Base-by-base conservation (phyloP, 306 rosid genomes). In the Ziziphus jujuba region DNA sequence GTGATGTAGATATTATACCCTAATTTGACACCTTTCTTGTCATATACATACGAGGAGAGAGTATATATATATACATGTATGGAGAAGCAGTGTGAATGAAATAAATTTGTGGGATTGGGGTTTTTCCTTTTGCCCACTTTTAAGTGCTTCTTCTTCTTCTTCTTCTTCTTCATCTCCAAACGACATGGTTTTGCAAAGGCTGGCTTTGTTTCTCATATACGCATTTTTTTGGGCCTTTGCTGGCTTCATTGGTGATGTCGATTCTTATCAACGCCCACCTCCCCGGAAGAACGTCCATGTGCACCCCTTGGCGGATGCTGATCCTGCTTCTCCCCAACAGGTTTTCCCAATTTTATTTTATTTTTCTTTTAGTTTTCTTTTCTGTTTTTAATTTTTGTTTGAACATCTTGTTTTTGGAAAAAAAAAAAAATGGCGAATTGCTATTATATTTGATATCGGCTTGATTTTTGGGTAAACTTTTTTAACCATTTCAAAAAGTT, bases 321-420 rank as follows among this genome's bases (percentile, higher is more conserved):
- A 65, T 5, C 54, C 69, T 53, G 54, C 20, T 69, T 67, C 81
- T 73, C 83, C 88, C 9, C 61, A 80, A 71, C 88, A 80, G 88
- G 85, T 83, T 21, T n/a, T 12, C 6, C 5, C 43, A 6, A 11
- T 11, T 33, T 49, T 16, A 24, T 6, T 47, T 21, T 36, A 31
- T 33, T 66, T 44, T 5, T 10, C 7, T 43, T 14, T n/a, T n/a
- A n/a, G n/a, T n/a, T n/a, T n/a, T n/a, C 19, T 8, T 6, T 1
- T 15, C n/a, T 24, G 6, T 45, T 13, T 44, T 9, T 34, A 34
- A 3, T 3, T 34, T 36, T 36, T 36, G 43, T 36, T 7, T 6
- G 43, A 36, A 36, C 43, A 7, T 7, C 10, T 36, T 36, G 6
- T 3, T 36, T 36, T 36, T 36, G n/a, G n/a, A n/a, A n/a, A n/a